Evolutionary conservation across 2,329 filamentous ascomycete genomes (phyloP), one percentile per base, ranked within the genome.

Genomic region (Colletotrichum brevisporum): DNA sequence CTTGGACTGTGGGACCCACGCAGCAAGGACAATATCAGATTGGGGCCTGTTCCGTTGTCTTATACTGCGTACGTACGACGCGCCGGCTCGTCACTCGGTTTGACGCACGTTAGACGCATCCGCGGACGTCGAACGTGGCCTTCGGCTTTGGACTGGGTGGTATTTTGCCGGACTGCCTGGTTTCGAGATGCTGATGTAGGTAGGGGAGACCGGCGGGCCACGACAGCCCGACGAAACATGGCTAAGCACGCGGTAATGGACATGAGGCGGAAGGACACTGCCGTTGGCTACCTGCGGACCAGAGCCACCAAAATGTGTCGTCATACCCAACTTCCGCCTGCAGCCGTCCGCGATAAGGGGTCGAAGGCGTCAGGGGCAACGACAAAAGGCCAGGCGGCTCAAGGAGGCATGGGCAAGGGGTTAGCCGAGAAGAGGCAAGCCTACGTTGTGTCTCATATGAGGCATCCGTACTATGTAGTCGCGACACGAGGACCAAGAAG

Each of bases 311-410:
- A 52, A 21, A 45, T 48, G 41, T 68, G 67, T 70, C 67, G 67
- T 70, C 67, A 70, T 70, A 24, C 31, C 47, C 58, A 67, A 48
- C 58, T 68, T 26, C 43, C 41, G 47, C 26, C 52, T 70, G 64
- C 63, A 54, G 47, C 27, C 27, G 58, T 47, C 57, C 53, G 64
- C 43, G 56, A 60, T 16, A 47, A 18, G 41, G 16, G 41, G 16
- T 39, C 18, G 50, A 51, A 51, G 54, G 43, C 18, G 26, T 39
- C 51, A 67, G 43, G 45, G 55, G 54, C 31, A 15, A 55, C 13
- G 41, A 43, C 21, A 39, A 12, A 24, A 26, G 21, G 13, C 55
- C 61, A 36, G 43, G 43, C 24, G 26, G 15, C 27, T 13, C 21
- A 39, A 41, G 18, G 36, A 16, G 15, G 8, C 15, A 47, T 48